Conservation (phyloP, 352 stramenopile species). For the Phytopythium oedochilum region DNA sequence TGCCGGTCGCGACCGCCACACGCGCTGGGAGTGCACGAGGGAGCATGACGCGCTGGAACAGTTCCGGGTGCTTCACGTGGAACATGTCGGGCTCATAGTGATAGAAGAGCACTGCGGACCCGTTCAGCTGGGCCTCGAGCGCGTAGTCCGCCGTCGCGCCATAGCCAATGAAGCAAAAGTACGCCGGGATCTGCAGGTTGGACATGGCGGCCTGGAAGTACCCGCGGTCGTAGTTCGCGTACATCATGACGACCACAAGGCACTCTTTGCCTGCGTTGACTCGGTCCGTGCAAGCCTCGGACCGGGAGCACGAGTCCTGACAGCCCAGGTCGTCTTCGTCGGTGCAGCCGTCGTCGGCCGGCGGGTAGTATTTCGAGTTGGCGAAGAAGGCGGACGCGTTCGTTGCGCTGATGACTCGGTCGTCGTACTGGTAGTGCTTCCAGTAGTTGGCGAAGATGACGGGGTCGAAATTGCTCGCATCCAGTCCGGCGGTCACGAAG, state of each 20-base stretch:
- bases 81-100: slow-evolving; percentile 51
- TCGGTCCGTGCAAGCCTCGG: slow-evolving; percentile 33
- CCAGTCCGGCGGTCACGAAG: slow-evolving; percentile 18
- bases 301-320: slow-evolving; percentile 33
- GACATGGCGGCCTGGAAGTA: slow-evolving; percentile 40
- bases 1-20: slow-evolving; percentile 21
- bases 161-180: slow-evolving; percentile 64
- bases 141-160: slow-evolving; percentile 27
- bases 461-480: slow-evolving; percentile 6
- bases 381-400: slow-evolving; percentile 15
- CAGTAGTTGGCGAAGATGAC: slow-evolving; percentile 40
- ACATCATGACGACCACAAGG: slow-evolving; percentile 46
- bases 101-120: slow-evolving; percentile 39
- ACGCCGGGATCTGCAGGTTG: slow-evolving; percentile 47
- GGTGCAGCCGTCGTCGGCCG: slow-evolving; percentile 16
- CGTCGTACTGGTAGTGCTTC: slow-evolving; percentile 36
- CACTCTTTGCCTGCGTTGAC: slow-evolving; percentile 28
- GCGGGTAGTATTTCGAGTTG: slow-evolving; percentile 29
- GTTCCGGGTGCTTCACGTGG: slow-evolving; percentile 21
- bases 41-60: slow-evolving; percentile 43
- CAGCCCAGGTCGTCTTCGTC: slow-evolving; percentile 34
- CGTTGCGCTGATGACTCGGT: slow-evolving; percentile 30
- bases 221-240: slow-evolving; percentile 29
- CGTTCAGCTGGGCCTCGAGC: slow-evolving; percentile 16
- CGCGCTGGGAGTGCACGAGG: slow-evolving; percentile 23